These are phyloP conservation scores for Boletus huronensis DNA, from an alignment of 768 basidiomycete species.

Conservation along the genomic window DNA sequence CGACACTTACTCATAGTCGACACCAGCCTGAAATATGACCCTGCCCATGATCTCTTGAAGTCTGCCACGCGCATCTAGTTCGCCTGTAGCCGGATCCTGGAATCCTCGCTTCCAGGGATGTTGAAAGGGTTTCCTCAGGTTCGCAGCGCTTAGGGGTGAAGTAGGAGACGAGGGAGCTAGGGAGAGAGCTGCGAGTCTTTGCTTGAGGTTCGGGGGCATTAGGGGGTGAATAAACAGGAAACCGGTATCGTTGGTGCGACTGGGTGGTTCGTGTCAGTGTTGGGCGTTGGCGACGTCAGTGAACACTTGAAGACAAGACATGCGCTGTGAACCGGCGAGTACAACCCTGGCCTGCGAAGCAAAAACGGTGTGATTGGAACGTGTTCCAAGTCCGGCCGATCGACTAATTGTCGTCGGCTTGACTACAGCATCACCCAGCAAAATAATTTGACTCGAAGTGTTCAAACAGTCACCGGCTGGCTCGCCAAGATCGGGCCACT, in stretches of 20 bases:
- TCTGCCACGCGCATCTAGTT: slow-evolving; percentile 36
- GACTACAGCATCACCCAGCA: no score
- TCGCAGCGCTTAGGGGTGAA: slow-evolving; percentile 26
- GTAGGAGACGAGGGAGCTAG: slow-evolving; percentile 50
- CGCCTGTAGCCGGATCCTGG: slow-evolving; percentile 23
- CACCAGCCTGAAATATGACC: slow-evolving; percentile 85
- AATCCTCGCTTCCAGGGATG: slow-evolving; percentile 51
- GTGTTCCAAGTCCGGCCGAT: neutral
- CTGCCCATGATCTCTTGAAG: slow-evolving; percentile 64
- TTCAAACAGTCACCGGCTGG: no score
- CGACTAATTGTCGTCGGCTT: slow-evolving; percentile 1
- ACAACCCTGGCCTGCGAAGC: slow-evolving; percentile 1
- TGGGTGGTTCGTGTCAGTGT: neutral
- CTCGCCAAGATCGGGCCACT: no score
- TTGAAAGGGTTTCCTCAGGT: slow-evolving; percentile 41
- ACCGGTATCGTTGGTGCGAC: neutral
- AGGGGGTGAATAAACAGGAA: neutral
- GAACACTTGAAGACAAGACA: slow-evolving; percentile 4
- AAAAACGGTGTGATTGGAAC: slow-evolving; percentile 4
- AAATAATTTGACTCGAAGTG: no score
- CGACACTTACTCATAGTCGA: slow-evolving; percentile 77
- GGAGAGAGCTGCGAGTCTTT: slow-evolving; percentile 62
- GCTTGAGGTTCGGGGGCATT: slow-evolving; percentile 52
- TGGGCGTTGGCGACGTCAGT: neutral
- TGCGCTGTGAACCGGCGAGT: slow-evolving; percentile 5